Evolutionary conservation across 1,139 yeast genomes (phyloP).

Genomic region (Zhuliangozyma parablackwelliae): DNA sequence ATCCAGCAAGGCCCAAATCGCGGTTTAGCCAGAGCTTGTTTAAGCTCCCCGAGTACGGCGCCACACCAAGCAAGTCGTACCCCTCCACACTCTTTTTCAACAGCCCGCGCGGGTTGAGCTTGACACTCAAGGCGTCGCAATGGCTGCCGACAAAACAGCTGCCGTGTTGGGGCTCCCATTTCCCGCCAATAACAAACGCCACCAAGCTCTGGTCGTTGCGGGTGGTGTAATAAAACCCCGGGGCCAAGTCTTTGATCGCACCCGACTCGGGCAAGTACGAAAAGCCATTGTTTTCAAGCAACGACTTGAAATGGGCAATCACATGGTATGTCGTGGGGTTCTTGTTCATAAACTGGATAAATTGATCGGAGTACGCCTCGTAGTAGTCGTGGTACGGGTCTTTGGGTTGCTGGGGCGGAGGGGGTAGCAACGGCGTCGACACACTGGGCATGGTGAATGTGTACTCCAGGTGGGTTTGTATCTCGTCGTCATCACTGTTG

Average conservation of each 20-base stretch:
- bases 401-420: neutral
- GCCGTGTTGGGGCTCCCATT: conserved; percentile 55
- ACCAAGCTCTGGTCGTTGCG: conserved; percentile 54
- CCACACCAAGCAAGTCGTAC: conserved; percentile 59
- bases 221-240: conserved; percentile 44
- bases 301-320: conserved; percentile 37
- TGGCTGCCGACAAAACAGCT: conserved; percentile 60
- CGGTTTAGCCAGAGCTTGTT: conserved; percentile 59
- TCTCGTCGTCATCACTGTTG: no score
- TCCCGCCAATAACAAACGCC: conserved; percentile 54
- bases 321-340: conserved; percentile 66
- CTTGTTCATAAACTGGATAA: conserved; percentile 53
- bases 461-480: no score
- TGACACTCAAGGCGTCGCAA: conserved; percentile 54
- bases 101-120: conserved; percentile 45
- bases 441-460: no score
- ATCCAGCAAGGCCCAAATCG: conserved; percentile 66
- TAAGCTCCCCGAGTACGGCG: conserved; percentile 62
- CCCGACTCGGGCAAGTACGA: conserved; percentile 48
- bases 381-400: conserved; percentile 17
- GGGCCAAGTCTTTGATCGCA: conserved; percentile 31
- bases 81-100: conserved; percentile 45
- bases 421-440: no score
- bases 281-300: conserved; percentile 49
- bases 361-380: conserved; percentile 41